phyloP scores from a whole-genome alignment of 306 rosid genomes.

The Corylus americana region DNA sequence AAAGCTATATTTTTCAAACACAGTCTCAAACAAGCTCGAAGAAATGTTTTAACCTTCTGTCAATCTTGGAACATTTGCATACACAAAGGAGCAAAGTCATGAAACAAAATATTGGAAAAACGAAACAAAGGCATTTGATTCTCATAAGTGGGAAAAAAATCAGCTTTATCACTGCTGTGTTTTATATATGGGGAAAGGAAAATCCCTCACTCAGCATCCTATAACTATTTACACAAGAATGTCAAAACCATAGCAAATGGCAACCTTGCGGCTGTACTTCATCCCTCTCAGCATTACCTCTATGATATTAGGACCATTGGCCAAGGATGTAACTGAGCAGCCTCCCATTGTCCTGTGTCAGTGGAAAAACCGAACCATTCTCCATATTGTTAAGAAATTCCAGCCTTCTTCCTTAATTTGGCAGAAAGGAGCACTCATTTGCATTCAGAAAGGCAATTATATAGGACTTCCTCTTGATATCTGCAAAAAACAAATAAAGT shows the following conservation, averaged over 20 bases:
- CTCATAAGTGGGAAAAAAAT: not conserved
- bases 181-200: not conserved
- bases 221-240: slow-evolving; percentile 53
- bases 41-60: no score
- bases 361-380: slow-evolving; percentile 29
- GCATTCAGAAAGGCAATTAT: slow-evolving; percentile 36
- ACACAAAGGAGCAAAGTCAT: no score
- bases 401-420: slow-evolving; percentile 29
- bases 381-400: slow-evolving; percentile 26
- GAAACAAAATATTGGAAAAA: no score
- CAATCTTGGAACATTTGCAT: no score
- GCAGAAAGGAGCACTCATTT: slow-evolving; percentile 29
- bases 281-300: no score
- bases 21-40: no score
- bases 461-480: slow-evolving; percentile 74
- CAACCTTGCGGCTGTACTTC: slow-evolving; percentile 35
- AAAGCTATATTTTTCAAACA: no score
- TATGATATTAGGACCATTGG: slow-evolving; percentile 16
- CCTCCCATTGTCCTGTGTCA: slow-evolving; percentile 28
- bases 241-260: slow-evolving; percentile 36
- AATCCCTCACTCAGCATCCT: slow-evolving; percentile 27
- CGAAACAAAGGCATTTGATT: not conserved
- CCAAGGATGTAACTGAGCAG: slow-evolving; percentile 34
- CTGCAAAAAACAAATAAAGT: slow-evolving; percentile 45
- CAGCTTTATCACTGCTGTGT: no score